Conservation (phyloP, 2,329 filamentous ascomycete genomes). For the Sporothrix luriei region DNA sequence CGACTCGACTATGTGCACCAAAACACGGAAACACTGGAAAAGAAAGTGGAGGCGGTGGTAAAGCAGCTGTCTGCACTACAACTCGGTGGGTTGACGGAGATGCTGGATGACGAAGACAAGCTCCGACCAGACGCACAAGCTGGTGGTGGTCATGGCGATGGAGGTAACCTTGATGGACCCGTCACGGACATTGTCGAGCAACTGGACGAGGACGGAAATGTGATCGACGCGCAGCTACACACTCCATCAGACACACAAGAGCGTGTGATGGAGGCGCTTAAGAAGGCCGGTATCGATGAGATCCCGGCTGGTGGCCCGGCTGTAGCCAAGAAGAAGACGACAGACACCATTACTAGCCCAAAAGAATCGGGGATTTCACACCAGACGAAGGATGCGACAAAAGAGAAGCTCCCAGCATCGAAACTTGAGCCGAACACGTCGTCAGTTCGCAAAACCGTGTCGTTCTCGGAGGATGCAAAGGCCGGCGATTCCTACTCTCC, state of each 20-base stretch:
- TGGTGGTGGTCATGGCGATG: constrained; percentile 58
- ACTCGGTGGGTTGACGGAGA: constrained; percentile 56
- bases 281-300: constrained; percentile 70
- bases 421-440: constrained; percentile 24
- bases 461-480: constrained; percentile 65
- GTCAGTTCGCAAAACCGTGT: constrained; percentile 60
- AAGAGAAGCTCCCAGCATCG: background rate
- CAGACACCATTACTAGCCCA: background rate
- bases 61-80: constrained; percentile 67
- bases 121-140: constrained; percentile 57
- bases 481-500: constrained; percentile 40
- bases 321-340: background rate
- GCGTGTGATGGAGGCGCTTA: constrained; percentile 70
- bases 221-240: constrained; percentile 68
- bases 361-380: background rate
- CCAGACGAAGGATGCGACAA: background rate
- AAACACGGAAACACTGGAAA: constrained; percentile 75
- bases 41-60: constrained; percentile 69
- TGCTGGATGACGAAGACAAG: constrained; percentile 47
- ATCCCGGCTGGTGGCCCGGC: constrained; percentile 31
- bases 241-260: constrained; percentile 68
- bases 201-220: constrained; percentile 85
- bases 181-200: constrained; percentile 91
- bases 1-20: constrained; percentile 87
- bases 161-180: constrained; percentile 68